Evolutionary conservation across 2,329 filamentous ascomycete species (phyloP), one percentile per base, ranked within the genome.

Genomic region (Didymella pinodella): DNA sequence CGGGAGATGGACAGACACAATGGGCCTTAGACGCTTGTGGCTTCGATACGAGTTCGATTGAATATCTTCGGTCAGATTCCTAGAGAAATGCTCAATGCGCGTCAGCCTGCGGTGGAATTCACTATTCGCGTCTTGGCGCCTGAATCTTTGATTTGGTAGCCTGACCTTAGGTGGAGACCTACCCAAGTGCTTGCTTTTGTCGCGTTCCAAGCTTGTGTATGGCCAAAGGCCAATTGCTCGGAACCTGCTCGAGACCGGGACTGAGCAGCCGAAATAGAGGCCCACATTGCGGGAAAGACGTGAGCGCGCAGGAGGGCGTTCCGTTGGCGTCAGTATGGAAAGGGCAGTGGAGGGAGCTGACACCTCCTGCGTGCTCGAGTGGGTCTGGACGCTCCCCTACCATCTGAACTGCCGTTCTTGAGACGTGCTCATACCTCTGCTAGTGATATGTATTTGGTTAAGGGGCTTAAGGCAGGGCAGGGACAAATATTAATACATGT

Each of bases 1-100:
- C 50, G 56, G 56, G 56, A 54, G 56, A 59, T 54, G 47, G 47
- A 54, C 50, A 50, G 31, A 34, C 44, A 40, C 32, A 46, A 46
- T 43, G 56, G 50, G 56, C 38, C 56, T 34, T 4, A 46, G 31
- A 34, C 50, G 46, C 38, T 49, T 45, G n/a, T 16, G 31, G 34
- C 40, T 58, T 51, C 28, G 41, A 49, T 54, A 41, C 45, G 50
- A 29, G 32, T 54, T 54, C 45, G 14, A 54, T 41, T 44, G 46
- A 41, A 54, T 49, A 20, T 28, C 40, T 28, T 45, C 26, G 28
- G n/a, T 40, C 45, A 31, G 31, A 43, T 29, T n/a, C 11, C 10
- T 49, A 8, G 38, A 36, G 47, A 14, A 29, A 11, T 34, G 22
- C 46, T 32, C 28, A 20, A 48, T 43, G 46, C 48, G 44, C 55